phyloP scores from a whole-genome alignment of 257 asterid genomes.

The Jasminum sambac region DNA sequence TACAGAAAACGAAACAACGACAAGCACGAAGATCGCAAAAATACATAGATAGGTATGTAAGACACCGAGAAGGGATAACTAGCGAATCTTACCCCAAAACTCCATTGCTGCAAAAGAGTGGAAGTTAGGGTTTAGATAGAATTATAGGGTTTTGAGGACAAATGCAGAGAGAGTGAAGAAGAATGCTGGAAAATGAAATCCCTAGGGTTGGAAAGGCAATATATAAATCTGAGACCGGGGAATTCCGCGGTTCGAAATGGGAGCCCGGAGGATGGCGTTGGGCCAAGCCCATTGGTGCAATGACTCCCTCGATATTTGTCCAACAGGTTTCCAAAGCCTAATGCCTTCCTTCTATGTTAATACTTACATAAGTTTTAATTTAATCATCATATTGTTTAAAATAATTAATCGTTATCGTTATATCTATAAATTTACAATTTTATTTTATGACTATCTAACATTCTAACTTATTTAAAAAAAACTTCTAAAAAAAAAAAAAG shows the following conservation, averaged over 20 bases:
- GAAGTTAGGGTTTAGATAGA: slow-evolving; percentile 25
- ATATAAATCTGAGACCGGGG: neutral
- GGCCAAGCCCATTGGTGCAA: neutral
- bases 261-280: neutral
- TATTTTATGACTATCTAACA: too few relatives aligned
- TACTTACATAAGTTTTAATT: too few relatives aligned
- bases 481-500: too few relatives aligned
- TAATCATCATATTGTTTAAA: too few relatives aligned
- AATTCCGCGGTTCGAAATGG: neutral
- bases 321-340: too few relatives aligned
- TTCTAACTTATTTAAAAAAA: too few relatives aligned
- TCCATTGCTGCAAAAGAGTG: slow-evolving; percentile 39
- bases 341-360: too few relatives aligned
- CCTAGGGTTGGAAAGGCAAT: slow-evolving; percentile 8
- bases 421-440: too few relatives aligned
- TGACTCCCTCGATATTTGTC: neutral
- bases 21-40: neutral
- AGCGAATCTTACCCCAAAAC: slow-evolving; percentile 61
- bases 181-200: neutral
- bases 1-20: neutral
- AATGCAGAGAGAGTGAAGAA: neutral
- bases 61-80: neutral
- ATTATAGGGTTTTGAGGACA: slow-evolving; percentile 25
- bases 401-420: too few relatives aligned
- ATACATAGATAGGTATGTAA: neutral